phyloP scores from a whole-genome alignment of 495 filamentous ascomycete species.

The Hyphodiscus hymeniophilus region DNA sequence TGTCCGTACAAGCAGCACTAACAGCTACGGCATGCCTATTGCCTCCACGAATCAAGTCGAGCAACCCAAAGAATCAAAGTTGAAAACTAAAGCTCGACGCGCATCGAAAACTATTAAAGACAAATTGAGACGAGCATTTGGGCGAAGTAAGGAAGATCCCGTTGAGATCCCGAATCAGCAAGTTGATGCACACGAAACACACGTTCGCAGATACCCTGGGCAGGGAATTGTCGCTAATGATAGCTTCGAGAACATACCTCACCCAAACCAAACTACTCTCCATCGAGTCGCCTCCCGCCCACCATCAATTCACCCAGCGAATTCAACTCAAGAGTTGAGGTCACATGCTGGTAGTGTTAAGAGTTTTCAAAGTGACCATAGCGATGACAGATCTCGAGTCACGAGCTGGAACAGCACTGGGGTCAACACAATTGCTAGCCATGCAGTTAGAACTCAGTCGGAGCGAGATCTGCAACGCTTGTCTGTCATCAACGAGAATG shows the following conservation, averaged over 20 bases:
- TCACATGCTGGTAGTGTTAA: slow-evolving; percentile 44
- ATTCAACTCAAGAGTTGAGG: slow-evolving; percentile 30
- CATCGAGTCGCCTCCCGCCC: slow-evolving; percentile 31
- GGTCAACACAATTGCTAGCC: slow-evolving; percentile 33
- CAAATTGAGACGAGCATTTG: slow-evolving; percentile 47
- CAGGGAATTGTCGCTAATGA: slow-evolving; percentile 16
- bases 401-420: slow-evolving; percentile 69
- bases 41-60: slow-evolving; percentile 17
- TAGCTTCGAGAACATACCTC: slow-evolving; percentile 19
- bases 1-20: slow-evolving; percentile 42
- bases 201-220: slow-evolving; percentile 30
- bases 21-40: slow-evolving; percentile 25
- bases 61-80: slow-evolving; percentile 24
- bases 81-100: slow-evolving; percentile 47
- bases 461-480: slow-evolving; percentile 49
- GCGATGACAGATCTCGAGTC: slow-evolving; percentile 50
- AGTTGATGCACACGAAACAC: slow-evolving; percentile 38
- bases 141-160: slow-evolving; percentile 31
- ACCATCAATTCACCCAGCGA: slow-evolving; percentile 30
- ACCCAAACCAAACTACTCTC: slow-evolving; percentile 20
- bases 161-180: slow-evolving; percentile 38
- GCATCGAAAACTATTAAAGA: slow-evolving; percentile 54
- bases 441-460: slow-evolving; percentile 24
- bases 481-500: slow-evolving; percentile 60
- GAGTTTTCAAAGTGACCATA: slow-evolving; percentile 34